Evolutionary conservation across 345 rosid genomes (phyloP), one percentile per base, ranked within the genome.

Genomic region (Nasturtium officinale): DNA sequence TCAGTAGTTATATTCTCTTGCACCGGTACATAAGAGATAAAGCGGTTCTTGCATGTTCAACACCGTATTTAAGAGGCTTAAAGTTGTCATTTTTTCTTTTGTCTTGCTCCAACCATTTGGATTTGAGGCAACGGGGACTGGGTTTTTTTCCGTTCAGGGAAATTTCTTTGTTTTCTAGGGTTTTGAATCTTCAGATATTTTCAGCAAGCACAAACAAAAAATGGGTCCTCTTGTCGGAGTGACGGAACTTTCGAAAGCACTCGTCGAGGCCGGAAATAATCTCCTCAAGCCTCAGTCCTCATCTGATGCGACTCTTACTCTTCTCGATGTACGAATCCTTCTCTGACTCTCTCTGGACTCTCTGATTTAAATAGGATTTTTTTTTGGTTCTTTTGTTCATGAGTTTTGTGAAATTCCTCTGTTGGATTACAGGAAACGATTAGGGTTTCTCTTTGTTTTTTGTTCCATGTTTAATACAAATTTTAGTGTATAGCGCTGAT

Each of bases 261-360:
- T 89, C 47, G 43, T 76, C 79, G 89, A 83, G 35, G 84, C 84
- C 59, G 97, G 87, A 35, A 77, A 74, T 28, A 72, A 67, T 57
- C 97, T 91, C 38, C 73, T 86, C 16, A 74, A 67, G 54, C 82
- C 87, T 53, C 84, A 81, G 5, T 76, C 85, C 7, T 80, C 92
- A 3, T 69, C 77, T 57, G 81, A 86, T 52, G 84, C 79, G 45
- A 81, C 83, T 40, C 86, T 84, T 59, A 29, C 9, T 63, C 79
- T 77, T 65, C 91, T 91, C 61, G 83, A 87, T 82, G 97, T 91
- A 82, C 75, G 63, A 42, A 7, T 58, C 50, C 46, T 59, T 32
- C 65, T 51, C 56, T 32, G 9, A 3, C 5, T 32, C 33, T 56
- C 61, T 60, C 7, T 28, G 51, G 43, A 42, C 15, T 63, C 58